Percentiles rank a stretch among this genome's conserved stretches.
Conservation (phyloP, 805 yeast genomes). For the Teunomyces atbi region DNA sequence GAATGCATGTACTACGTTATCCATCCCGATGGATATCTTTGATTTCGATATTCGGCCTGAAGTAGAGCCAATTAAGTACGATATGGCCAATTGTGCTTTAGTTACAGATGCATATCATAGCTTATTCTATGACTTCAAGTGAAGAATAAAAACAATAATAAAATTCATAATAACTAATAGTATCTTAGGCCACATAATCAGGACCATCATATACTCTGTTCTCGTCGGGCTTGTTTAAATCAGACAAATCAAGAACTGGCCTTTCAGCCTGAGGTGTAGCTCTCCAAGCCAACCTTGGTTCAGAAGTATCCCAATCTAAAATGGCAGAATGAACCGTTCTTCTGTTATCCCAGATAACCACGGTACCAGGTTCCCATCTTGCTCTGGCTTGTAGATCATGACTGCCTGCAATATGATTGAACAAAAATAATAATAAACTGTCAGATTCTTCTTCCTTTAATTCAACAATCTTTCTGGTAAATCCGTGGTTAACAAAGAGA, state of each 20-base stretch:
- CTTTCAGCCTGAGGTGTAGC: slow-evolving; percentile 73
- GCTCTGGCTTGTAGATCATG: slow-evolving; percentile 70
- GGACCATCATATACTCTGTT: slow-evolving; percentile 13
- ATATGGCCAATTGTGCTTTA: slow-evolving; percentile 42
- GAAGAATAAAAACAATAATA: neutral
- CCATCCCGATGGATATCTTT: slow-evolving; percentile 51
- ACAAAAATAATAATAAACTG: slow-evolving; percentile 55
- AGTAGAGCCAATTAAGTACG: slow-evolving; percentile 21
- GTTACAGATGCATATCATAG: slow-evolving; percentile 15
- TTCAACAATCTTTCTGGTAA: slow-evolving; percentile 67
- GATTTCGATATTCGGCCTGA: slow-evolving; percentile 48
- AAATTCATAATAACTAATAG: neutral
- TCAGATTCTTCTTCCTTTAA: slow-evolving; percentile 72
- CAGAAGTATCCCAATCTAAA: slow-evolving; percentile 68
- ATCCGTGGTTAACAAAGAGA: slow-evolving; percentile 56
- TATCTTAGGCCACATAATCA: neutral
- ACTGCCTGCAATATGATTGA: slow-evolving; percentile 48
- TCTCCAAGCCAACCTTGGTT: slow-evolving; percentile 69
- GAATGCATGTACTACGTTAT: slow-evolving; percentile 51
- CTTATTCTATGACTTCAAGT: slow-evolving; percentile 13
- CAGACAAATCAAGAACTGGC: slow-evolving; percentile 49
- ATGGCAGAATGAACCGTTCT: slow-evolving; percentile 66
- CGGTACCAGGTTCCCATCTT: slow-evolving; percentile 66
- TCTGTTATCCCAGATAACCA: slow-evolving; percentile 80
- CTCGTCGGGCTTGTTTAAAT: slow-evolving; percentile 29